Conservation (phyloP, 2,329 filamentous ascomycete genomes). For the Harringtonia lauricola region DNA sequence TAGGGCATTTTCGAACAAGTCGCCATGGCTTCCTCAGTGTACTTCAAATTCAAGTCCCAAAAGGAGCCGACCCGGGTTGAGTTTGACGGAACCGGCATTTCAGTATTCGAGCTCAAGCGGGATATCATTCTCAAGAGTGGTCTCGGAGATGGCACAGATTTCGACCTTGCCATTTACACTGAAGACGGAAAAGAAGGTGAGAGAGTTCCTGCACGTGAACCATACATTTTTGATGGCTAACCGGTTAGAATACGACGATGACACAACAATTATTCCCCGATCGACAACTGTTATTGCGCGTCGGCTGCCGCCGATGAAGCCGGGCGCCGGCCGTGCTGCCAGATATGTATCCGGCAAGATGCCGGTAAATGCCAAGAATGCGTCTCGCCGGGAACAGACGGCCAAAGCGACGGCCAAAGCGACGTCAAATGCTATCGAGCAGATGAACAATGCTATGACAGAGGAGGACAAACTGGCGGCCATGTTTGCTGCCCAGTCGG, state of each 20-base stretch:
- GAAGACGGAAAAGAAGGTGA: constrained; percentile 86
- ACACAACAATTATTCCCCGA: constrained; percentile 92
- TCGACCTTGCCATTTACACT: constrained; percentile 88
- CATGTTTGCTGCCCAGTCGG: constrained; percentile 80
- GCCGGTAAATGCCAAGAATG: constrained; percentile 77
- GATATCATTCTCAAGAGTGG: constrained; percentile 95
- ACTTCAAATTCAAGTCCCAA: constrained; percentile 99
- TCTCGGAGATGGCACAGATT: constrained; percentile 90
- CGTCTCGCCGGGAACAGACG: constrained; percentile 52
- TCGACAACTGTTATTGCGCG: constrained; percentile 89
- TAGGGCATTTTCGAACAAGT: not conserved
- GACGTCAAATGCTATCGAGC: constrained; percentile 43
- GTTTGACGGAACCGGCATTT: constrained; percentile 95
- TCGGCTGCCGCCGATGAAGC: constrained; percentile 71
- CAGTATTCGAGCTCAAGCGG: constrained; percentile 96
- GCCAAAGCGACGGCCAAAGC: constrained; percentile 49
- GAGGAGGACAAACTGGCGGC: constrained; percentile 91
- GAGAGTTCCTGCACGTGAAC: constrained; percentile 13
- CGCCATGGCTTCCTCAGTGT: constrained; percentile 86
- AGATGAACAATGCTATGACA: constrained; percentile 70
- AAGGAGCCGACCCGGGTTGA: constrained; percentile 90
- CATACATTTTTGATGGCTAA: not conserved
- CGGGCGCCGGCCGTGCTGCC: constrained; percentile 80
- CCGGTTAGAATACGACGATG: constrained; percentile 86
- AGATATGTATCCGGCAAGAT: constrained; percentile 96